A percentile compares a stretch with the other conserved stretches of the same genome.
phyloP scores from a whole-genome alignment of 164 flowering plant genomes.

The Berberis vulgaris region DNA sequence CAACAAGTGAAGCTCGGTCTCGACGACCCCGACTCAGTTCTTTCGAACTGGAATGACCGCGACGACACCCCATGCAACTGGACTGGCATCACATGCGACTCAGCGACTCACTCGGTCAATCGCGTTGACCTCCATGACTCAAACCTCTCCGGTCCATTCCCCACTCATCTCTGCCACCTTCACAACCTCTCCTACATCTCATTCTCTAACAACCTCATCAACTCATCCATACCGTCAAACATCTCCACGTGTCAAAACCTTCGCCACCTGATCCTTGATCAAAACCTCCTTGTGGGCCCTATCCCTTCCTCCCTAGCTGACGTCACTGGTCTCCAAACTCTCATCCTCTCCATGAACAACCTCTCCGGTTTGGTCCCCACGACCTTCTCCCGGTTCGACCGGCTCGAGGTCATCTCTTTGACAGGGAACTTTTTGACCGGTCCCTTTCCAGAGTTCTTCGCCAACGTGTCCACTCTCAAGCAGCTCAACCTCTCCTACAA shows the following conservation, averaged over 20 bases:
- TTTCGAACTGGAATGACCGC: constrained; percentile 50
- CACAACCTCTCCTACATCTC: constrained; percentile 43
- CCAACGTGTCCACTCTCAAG: constrained; percentile 48
- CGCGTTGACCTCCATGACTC: constrained; percentile 50
- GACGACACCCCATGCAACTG: constrained; percentile 64
- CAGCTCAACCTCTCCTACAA: constrained; percentile 74
- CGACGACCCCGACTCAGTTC: constrained; percentile 49
- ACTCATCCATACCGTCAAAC: constrained; percentile 44
- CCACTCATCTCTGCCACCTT: constrained; percentile 58
- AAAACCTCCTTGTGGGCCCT: constrained; percentile 20
- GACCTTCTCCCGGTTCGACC: constrained; percentile 42
- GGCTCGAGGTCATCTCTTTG: constrained; percentile 59
- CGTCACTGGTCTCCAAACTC: constrained; percentile 33
- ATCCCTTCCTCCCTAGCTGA: constrained; percentile 31
- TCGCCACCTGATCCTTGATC: constrained; percentile 16
- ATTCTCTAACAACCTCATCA: constrained; percentile 59
- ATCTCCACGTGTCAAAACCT: constrained; percentile 43
- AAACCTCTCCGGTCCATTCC: constrained; percentile 63
- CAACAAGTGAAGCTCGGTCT: constrained; percentile 39
- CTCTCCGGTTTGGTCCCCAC: constrained; percentile 75
- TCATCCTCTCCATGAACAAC: constrained; percentile 64
- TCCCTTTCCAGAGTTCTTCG: constrained; percentile 42
- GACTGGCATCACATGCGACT: constrained; percentile 62
- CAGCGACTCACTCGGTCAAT: constrained; percentile 31
- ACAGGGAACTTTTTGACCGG: constrained; percentile 63